These are phyloP conservation scores for Ganoderma lucidum DNA, from an alignment of 1,284 basidiomycete genomes.

Conservation along the genomic window DNA sequence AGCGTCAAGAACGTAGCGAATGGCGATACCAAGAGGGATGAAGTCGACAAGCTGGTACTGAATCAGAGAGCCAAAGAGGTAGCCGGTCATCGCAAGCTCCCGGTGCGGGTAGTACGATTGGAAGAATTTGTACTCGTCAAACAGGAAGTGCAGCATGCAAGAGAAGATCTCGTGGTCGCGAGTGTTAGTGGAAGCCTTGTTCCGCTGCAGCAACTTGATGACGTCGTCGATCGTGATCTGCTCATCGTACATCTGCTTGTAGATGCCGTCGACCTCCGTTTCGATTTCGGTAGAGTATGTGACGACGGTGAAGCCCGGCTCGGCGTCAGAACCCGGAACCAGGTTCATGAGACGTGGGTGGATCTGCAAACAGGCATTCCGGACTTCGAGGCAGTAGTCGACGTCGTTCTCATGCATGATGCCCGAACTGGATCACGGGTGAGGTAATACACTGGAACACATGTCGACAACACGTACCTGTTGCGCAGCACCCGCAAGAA, in stretches of 20 bases:
- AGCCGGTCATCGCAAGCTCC: constrained; percentile 95
- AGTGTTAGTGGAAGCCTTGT: constrained; percentile 84
- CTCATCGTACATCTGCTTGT: constrained; percentile 98
- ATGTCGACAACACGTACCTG: constrained; percentile 52
- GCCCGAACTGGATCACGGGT: constrained; percentile 54
- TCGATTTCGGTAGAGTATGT: constrained; percentile 92
- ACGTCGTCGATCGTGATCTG: constrained; percentile 95
- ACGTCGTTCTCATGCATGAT: constrained; percentile 82
- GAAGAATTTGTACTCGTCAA: constrained; percentile 99
- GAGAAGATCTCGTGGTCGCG: constrained; percentile 97
- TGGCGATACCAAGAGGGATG: constrained; percentile 95
- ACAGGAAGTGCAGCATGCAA: constrained; percentile 98
- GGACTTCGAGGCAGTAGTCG: constrained; percentile 90
- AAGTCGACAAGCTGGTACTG: constrained; percentile 95
- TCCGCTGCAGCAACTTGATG: constrained; percentile 85
- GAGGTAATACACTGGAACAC: constrained; percentile 17
- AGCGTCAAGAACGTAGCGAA: constrained; percentile 96
- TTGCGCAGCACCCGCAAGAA: constrained; percentile 89
- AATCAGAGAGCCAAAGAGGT: constrained; percentile 96
- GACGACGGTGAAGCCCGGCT: constrained; percentile 93
- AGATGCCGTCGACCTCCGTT: constrained; percentile 93
- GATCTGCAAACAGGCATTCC: constrained; percentile 94
- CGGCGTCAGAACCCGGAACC: constrained; percentile 86
- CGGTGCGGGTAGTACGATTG: constrained; percentile 94
- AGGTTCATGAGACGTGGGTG: constrained; percentile 97